Percentiles rank a stretch among this genome's conserved stretches.
Evolutionary conservation across 352 stramenopile species (phyloP).

Genomic region (Hyaloperonospora brassicae): DNA sequence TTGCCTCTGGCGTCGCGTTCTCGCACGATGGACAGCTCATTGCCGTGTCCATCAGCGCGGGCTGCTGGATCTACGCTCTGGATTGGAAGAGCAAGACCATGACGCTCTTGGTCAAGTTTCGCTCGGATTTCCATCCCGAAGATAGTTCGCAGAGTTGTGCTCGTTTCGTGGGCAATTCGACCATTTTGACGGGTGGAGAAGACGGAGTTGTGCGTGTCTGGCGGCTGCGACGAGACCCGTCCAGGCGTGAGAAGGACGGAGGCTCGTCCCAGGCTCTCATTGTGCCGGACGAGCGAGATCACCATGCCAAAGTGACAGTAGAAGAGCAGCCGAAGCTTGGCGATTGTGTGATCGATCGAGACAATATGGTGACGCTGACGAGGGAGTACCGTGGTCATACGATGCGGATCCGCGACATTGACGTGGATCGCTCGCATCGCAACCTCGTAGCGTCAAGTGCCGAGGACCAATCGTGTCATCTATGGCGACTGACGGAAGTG

Average conservation of each 20-base stretch:
- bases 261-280: slow-evolving; percentile 38
- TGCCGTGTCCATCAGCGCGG: slow-evolving; percentile 63
- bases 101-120: slow-evolving; percentile 68
- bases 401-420: slow-evolving; percentile 74
- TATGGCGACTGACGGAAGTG: slow-evolving; percentile 71
- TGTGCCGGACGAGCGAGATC: slow-evolving; percentile 16
- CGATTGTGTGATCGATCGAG: slow-evolving; percentile 41
- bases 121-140: slow-evolving; percentile 64
- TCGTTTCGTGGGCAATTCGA: slow-evolving; percentile 73
- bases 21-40: slow-evolving; percentile 66
- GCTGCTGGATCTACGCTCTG: slow-evolving; percentile 74
- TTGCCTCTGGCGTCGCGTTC: slow-evolving; percentile 70
- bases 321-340: slow-evolving; percentile 45
- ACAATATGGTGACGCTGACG: slow-evolving; percentile 51
- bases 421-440: slow-evolving; percentile 72
- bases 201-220: slow-evolving; percentile 76
- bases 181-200: slow-evolving; percentile 73
- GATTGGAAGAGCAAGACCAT: slow-evolving; percentile 48
- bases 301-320: slow-evolving; percentile 15
- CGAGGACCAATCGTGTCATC: slow-evolving; percentile 69
- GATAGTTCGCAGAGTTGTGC: slow-evolving; percentile 69
- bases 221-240: slow-evolving; percentile 46
- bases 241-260: slow-evolving; percentile 31
- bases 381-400: slow-evolving; percentile 69
- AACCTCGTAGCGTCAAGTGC: slow-evolving; percentile 73